Evolutionary conservation across 2,329 filamentous ascomycete genomes (phyloP), one percentile per base, ranked within the genome.

Genomic region (Fonsecaea pugnacius): DNA sequence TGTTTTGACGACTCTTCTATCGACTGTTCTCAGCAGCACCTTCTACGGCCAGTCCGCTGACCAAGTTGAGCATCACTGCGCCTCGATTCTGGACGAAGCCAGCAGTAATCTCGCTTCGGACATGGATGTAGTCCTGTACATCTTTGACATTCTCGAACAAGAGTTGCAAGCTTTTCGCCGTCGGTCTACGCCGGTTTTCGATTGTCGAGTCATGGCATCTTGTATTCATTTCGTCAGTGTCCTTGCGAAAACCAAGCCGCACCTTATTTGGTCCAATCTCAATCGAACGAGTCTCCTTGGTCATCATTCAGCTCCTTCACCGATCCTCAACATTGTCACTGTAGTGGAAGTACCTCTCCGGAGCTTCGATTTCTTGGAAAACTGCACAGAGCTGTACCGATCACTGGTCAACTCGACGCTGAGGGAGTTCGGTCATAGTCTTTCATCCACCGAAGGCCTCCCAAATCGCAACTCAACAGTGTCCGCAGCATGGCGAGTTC

Each of bases 251-350:
- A 71, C 90, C n/a, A 86, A 89, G 58, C 94, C 95, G 0, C 90
- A 90, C 62, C 85, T 93, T 65, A 88, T 96, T 5, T 98, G 95
- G 93, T 92, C 94, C 3, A 91, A 94, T 74, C 84, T 99, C 71
- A 87, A 89, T 3, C 87, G 91, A 63, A 96, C 91, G 75, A 87
- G 89, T 67, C 80, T 99, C 18, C 82, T 99, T 52, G 90, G 90
- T 70, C 85, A 88, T 5, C 89, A 92, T 69, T 88, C 91, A 9
- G 89, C 88, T 67, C 88, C 88, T 14, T 91, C 92, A 10, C 88
- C 90, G 66, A 83, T 99, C 66, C 86, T 89, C 43, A 87, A 87
- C 56, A 88, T 98, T 58, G 85, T 96, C 2, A 91, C 91, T n/a
- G 89, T 87, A 27, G 85, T 92, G 2, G 95, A 99, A 73, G 84